phyloP scores from a whole-genome alignment of 1,284 basidiomycete species.

The Naganishia cerealis region DNA sequence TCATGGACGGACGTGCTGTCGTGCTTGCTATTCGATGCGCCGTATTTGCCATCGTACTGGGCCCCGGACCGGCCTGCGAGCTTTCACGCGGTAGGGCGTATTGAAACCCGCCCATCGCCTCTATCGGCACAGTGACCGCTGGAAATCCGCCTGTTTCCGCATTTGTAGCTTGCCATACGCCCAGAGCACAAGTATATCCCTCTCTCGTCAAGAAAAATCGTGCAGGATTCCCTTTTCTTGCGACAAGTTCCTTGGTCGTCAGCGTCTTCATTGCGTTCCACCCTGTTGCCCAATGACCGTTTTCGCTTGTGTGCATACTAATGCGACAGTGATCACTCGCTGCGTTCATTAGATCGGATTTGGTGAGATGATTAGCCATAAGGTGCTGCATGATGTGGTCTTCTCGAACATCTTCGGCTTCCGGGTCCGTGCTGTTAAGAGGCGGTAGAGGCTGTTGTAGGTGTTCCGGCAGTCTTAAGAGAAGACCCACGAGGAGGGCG shows the following conservation, averaged over 20 bases:
- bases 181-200: constrained; percentile 38
- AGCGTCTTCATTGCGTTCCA: constrained; percentile 52
- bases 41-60: constrained; percentile 8
- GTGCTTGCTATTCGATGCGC: background rate
- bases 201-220: constrained; percentile 50
- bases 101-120: constrained; percentile 17
- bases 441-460: constrained; percentile 28
- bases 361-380: constrained; percentile 43
- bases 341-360: constrained; percentile 45
- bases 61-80: constrained; percentile 19
- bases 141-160: constrained; percentile 8
- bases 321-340: constrained; percentile 46
- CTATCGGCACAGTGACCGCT: constrained; percentile 14
- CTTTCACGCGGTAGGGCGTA: background rate
- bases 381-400: constrained; percentile 37
- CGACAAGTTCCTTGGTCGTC: constrained; percentile 48
- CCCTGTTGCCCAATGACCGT: constrained; percentile 48
- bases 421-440: constrained; percentile 39
- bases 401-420: constrained; percentile 32
- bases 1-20: background rate
- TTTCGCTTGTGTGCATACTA: constrained; percentile 48
- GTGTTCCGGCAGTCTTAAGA: constrained; percentile 36
- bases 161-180: constrained; percentile 14
- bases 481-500: constrained; percentile 49
- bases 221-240: constrained; percentile 48